phyloP scores from a whole-genome alignment of 2,329 filamentous ascomycete species.

The Thelonectria discophora region DNA sequence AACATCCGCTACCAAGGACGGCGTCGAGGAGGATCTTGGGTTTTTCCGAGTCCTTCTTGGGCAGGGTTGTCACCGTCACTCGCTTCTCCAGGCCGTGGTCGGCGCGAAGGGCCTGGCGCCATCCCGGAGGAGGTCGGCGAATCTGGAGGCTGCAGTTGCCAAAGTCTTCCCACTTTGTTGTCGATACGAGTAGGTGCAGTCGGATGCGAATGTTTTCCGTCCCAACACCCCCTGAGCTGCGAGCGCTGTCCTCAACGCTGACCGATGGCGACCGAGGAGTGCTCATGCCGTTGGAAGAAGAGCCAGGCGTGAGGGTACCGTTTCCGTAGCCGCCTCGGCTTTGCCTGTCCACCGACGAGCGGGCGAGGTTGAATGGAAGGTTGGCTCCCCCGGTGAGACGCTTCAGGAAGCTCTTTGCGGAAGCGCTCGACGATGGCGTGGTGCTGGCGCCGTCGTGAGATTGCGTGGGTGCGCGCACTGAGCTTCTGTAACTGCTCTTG shows the following conservation, averaged over 20 bases:
- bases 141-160: slow-evolving; percentile 87
- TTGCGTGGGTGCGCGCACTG: slow-evolving; percentile 67
- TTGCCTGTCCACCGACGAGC: slow-evolving; percentile 74
- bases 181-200: slow-evolving; percentile 80
- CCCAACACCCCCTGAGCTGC: slow-evolving; percentile 70
- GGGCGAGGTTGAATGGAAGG: slow-evolving; percentile 80
- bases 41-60: slow-evolving; percentile 64
- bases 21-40: slow-evolving; percentile 80
- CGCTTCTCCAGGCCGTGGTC: slow-evolving; percentile 82
- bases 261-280: slow-evolving; percentile 67
- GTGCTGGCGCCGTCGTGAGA: slow-evolving; percentile 81
- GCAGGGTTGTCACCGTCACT: slow-evolving; percentile 79
- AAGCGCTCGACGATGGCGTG: slow-evolving; percentile 66
- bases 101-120: slow-evolving; percentile 65
- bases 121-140: slow-evolving; percentile 73
- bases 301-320: slow-evolving; percentile 69
- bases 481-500: slow-evolving; percentile 71
- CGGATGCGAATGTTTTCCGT: slow-evolving; percentile 79
- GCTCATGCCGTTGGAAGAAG: slow-evolving; percentile 59
- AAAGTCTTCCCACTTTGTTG: slow-evolving; percentile 89
- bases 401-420: slow-evolving; percentile 82
- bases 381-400: slow-evolving; percentile 77
- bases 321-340: slow-evolving; percentile 60
- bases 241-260: slow-evolving; percentile 61
- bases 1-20: slow-evolving; percentile 83